Evolutionary conservation across 805 yeast species (phyloP).

Genomic region (Ogataea ramenticola): DNA sequence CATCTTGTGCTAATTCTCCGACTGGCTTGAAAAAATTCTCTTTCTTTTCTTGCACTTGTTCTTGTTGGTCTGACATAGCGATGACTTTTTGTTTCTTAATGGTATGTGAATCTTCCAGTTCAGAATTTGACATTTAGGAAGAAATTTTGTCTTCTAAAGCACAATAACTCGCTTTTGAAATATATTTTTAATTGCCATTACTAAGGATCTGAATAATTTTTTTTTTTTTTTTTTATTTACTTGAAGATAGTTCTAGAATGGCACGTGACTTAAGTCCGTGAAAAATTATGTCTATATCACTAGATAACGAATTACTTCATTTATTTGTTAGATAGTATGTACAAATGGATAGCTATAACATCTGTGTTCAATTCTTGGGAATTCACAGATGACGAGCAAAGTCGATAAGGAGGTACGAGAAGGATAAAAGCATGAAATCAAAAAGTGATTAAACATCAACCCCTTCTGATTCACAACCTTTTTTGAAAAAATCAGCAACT

Average conservation of each 20-base stretch:
- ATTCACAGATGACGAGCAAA: too few relatives aligned
- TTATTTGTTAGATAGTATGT: too few relatives aligned
- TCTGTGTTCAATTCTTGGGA: too few relatives aligned
- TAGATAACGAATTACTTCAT: too few relatives aligned
- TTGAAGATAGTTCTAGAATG: not conserved
- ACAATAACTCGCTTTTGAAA: not conserved
- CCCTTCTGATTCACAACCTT: conserved; percentile 17
- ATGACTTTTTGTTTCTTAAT: conserved; percentile 22
- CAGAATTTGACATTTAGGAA: conserved; percentile 10
- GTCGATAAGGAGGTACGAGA: too few relatives aligned
- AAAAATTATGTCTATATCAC: too few relatives aligned
- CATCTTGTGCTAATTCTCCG: conserved; percentile 49
- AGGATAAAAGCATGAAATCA: too few relatives aligned
- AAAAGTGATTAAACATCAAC: conserved; percentile 1
- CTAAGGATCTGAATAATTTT: conserved; percentile 2
- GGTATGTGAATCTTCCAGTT: conserved; percentile 6
- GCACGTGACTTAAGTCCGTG: not conserved
- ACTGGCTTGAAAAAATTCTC: conserved; percentile 48
- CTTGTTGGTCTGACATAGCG: conserved; percentile 8
- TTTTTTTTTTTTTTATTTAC: not conserved
- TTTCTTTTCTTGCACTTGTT: conserved; percentile 12
- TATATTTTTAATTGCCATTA: not conserved
- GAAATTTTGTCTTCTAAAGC: not conserved
- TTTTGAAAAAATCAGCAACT: conserved; percentile 32
- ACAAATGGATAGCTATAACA: too few relatives aligned